Evolutionary conservation across 169 alveolate species (phyloP), one percentile per base, ranked within the genome.

Genomic region (Plasmodium ovale): DNA sequence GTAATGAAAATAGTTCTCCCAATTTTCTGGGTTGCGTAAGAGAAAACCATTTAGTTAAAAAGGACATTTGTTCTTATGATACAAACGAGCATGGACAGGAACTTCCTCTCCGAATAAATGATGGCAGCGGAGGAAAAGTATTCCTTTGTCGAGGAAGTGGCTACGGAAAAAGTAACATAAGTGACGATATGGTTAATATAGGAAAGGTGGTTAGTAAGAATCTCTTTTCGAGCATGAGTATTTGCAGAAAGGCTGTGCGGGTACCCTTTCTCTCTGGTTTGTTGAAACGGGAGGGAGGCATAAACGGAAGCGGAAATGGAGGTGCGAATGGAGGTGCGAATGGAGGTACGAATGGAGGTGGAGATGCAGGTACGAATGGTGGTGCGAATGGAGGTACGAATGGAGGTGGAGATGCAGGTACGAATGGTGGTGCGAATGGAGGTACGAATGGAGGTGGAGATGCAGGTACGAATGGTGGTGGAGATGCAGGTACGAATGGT

Each of bases 101-200:
- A 56, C 14, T 70, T 7, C 54, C 62, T 23, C 31, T 70, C 27
- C 33, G 16, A 21, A 70, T 12, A 47, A 29, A 70, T 19, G 10
- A 25, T n/a, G 49, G 21, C 14, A 33, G 84, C 0, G 25, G 35
- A 16, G 31, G n/a, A 9, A 49, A 51, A 21, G 35, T 23, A 29
- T 77, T 29, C 16, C 39, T 77, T 37, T 77, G 27, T 67, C 29
- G 9, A 23, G 49, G 51, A 16, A 5, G 4, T 14, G 33, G 37
- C n/a, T 54, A 72, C 2, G 21, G 39, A 37, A 1, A 37, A 29
- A n/a, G 29, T 29, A 25, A 73, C 29, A 73, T 27, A 16, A 60
- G 62, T 39, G 77, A 77, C 21, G 88, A 77, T 54, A 77, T 77
- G 9, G 54, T 62, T 33, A 77, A 77, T 27, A 77, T 77, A 60